Conservation (phyloP, 176 grass and related monocot species). For the Rhynchospora tenuis region DNA sequence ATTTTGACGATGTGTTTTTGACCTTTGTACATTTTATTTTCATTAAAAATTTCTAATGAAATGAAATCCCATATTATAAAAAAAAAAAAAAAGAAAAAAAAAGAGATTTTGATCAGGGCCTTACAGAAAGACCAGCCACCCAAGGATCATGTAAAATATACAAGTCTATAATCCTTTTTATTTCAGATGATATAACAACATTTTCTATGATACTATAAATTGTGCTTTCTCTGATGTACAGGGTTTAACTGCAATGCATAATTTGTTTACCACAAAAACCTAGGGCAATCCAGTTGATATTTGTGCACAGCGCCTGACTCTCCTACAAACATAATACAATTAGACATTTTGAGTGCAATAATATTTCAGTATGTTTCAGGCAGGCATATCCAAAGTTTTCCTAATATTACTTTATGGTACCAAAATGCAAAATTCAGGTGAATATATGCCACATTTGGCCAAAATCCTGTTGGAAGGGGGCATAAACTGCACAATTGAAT, state of each 20-base stretch:
- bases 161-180: no score
- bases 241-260: neutral
- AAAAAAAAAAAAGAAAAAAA: no score
- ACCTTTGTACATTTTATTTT: no score
- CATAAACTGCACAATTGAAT: neutral
- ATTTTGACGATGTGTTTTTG: no score
- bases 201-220: neutral
- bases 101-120: no score
- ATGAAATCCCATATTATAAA: no score
- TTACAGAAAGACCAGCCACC: no score
- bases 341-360: neutral
- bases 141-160: no score
- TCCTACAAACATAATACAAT: constrained; percentile 14
- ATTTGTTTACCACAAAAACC: neutral
- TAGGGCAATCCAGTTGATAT: constrained; percentile 13
- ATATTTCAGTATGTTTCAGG: neutral
- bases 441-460: neutral
- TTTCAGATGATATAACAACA: no score
- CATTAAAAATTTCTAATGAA: no score
- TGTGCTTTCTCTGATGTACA: neutral
- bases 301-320: constrained; percentile 17
- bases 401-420: neutral
- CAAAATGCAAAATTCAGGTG: neutral
- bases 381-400: neutral
- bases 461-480: neutral